Percentiles rank a stretch among this genome's conserved stretches.
Evolutionary conservation across 306 rosid species (phyloP).

Genomic region (Casuarina glauca): DNA sequence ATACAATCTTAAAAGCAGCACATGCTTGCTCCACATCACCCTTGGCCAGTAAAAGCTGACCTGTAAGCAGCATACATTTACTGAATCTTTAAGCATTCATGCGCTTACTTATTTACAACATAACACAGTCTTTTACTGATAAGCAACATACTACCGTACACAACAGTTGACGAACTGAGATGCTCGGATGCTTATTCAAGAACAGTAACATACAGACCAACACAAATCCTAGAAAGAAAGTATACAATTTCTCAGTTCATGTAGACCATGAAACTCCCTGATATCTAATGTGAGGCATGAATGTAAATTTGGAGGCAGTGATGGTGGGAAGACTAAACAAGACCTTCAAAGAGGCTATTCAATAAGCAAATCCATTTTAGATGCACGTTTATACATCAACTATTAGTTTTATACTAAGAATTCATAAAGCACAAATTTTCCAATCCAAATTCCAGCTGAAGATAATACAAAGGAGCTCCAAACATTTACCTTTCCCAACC

Average conservation of each 20-base stretch:
- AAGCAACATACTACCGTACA: slow-evolving; percentile 6
- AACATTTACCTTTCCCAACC: slow-evolving; percentile 88
- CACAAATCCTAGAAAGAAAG: background rate
- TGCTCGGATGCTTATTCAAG: slow-evolving; percentile 6
- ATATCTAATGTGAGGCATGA: background rate
- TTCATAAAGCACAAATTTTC: background rate
- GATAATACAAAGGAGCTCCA: slow-evolving; percentile 4
- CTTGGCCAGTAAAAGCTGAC: slow-evolving; percentile 96
- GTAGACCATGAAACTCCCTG: background rate
- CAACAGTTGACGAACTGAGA: slow-evolving; percentile 9
- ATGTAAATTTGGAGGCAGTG: background rate
- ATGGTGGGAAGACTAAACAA: background rate
- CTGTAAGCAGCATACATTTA: slow-evolving; percentile 51
- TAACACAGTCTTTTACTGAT: slow-evolving; percentile 23
- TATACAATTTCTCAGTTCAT: background rate
- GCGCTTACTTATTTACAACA: slow-evolving; percentile 9
- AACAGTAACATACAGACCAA: slow-evolving; percentile 5
- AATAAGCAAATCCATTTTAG: background rate
- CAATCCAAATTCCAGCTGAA: background rate
- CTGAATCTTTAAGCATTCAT: slow-evolving; percentile 16
- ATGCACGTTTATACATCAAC: background rate
- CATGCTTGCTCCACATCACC: slow-evolving; percentile 97
- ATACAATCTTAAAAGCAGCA: slow-evolving; percentile 92
- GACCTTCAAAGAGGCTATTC: background rate
- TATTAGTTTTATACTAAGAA: background rate